Percentiles rank a stretch among this genome's conserved stretches.
Conservation (phyloP, 1,284 basidiomycete genomes). For the Cutaneotrichosporon dermatis region DNA sequence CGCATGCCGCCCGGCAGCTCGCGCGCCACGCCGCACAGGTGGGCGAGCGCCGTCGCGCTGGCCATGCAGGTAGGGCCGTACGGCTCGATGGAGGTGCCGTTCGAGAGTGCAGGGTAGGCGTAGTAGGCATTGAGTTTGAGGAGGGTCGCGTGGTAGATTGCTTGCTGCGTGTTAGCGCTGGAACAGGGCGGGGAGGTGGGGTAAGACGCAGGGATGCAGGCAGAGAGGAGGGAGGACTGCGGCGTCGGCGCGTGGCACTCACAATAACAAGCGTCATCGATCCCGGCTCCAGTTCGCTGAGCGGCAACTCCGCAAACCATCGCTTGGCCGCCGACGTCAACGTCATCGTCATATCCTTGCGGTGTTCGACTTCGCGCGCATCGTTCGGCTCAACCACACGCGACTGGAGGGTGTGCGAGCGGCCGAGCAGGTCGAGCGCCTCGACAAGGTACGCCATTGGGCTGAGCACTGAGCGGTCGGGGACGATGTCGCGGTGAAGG, state of each 20-base stretch:
- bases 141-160: conserved; percentile 45
- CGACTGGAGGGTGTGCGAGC: conserved; percentile 43
- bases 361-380: conserved; percentile 34
- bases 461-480: conserved; percentile 25
- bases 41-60: conserved; percentile 33
- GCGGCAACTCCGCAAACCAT: conserved; percentile 37
- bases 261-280: conserved; percentile 42
- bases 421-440: conserved; percentile 45
- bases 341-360: conserved; percentile 38
- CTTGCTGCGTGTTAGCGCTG: conserved; percentile 29
- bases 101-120: conserved; percentile 45
- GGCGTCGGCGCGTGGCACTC: conserved; percentile 12
- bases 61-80: conserved; percentile 36
- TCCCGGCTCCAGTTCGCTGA: conserved; percentile 13
- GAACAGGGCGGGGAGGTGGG: too few species aligned
- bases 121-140: conserved; percentile 48
- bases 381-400: conserved; percentile 41
- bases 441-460: conserved; percentile 47
- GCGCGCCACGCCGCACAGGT: conserved; percentile 24
- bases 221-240: not conserved
- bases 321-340: conserved; percentile 34
- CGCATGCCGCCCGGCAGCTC: conserved; percentile 23
- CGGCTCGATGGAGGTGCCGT: conserved; percentile 43
- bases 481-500: conserved; percentile 28
- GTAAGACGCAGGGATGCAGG: too few species aligned